A percentile compares a stretch with the other conserved stretches of the same genome.
Evolutionary conservation across 352 stramenopile species (phyloP).

Genomic region (Phytophthora litchii): DNA sequence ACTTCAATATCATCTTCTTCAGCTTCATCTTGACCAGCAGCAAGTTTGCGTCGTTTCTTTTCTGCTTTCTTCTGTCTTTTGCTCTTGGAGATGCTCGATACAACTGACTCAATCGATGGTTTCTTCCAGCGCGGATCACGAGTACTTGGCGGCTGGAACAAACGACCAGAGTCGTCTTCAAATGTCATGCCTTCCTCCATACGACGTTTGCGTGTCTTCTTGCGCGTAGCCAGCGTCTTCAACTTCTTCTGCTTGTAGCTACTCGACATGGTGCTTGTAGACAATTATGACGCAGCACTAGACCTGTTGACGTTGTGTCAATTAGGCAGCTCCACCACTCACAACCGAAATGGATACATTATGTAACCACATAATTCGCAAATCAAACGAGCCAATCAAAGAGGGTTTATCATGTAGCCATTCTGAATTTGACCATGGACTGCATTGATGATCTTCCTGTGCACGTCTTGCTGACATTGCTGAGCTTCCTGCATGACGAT

Average conservation of each 20-base stretch:
- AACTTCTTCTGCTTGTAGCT: slow-evolving; percentile 88
- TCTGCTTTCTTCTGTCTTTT: slow-evolving; percentile 38
- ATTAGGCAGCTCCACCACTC: slow-evolving; percentile 20
- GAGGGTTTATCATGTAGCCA: too few species aligned
- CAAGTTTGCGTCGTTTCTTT: slow-evolving; percentile 50
- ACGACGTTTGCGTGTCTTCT: slow-evolving; percentile 81
- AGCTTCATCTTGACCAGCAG: slow-evolving; percentile 12
- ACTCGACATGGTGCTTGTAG: slow-evolving; percentile 58
- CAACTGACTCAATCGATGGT: slow-evolving; percentile 46
- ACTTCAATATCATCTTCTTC: slow-evolving; percentile 36
- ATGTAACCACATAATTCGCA: neutral
- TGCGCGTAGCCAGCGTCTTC: slow-evolving; percentile 77
- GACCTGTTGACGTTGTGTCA: slow-evolving; percentile 14
- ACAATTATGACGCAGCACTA: neutral
- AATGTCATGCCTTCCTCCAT: slow-evolving; percentile 60
- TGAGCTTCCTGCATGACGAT: slow-evolving; percentile 20
- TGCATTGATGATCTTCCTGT: neutral
- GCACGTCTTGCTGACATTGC: slow-evolving; percentile 7
- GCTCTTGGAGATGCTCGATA: slow-evolving; percentile 38
- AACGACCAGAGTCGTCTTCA: slow-evolving; percentile 69
- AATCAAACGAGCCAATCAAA: slow-evolving; percentile 5
- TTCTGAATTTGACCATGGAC: too few species aligned
- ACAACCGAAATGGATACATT: slow-evolving; percentile 20
- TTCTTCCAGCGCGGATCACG: slow-evolving; percentile 83
- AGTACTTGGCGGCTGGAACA: slow-evolving; percentile 74